Evolutionary conservation across 495 filamentous ascomycete genomes (phyloP), one percentile per base, ranked within the genome.

Genomic region (Apodospora peruviana): DNA sequence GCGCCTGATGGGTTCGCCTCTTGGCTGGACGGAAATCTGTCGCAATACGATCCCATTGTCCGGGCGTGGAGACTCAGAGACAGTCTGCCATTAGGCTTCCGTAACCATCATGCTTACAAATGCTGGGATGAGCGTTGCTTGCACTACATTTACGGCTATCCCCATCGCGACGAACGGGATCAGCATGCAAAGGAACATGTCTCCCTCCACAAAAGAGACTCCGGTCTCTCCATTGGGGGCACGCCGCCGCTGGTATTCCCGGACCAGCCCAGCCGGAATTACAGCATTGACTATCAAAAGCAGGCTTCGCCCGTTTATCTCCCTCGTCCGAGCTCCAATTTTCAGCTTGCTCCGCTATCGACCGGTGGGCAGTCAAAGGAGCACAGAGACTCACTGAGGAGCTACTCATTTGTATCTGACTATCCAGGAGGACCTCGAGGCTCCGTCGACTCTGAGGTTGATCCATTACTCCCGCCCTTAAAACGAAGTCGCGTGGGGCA

Each of bases 81-180:
- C 40, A 67, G 69, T 41, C 53, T 71, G 45, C 67, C 67, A 35
- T 51, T 69, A 17, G 62, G 60, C 38, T 67, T 64, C 22, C 65
- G 63, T 29, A 59, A 45, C 40, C 65, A 69, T 20, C 65, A 65
- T 47, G 74, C 72, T 20, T 69, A 71, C 59, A 75, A 75, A 54
- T 76, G 73, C 56, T 69, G 65, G 66, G 63, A 76, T 50, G 73
- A 75, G 41, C 65, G 66, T 35, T 76, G 73, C 55, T 58, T 73
- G 56, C 70, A 75, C 54, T 75, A 74, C 60, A 71, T 76, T 21
- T 76, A 75, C 48, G 73, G 73, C 29, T 76, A 73, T 43, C 58
- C 62, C 23, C 66, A 67, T 37, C 62, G 58, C 16, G 66, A 71
- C 40, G 72, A 75, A 37, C 68, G 72, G 40, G 71, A 74, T 50